Percentiles rank a stretch among this genome's conserved stretches.
Evolutionary conservation across 2,329 filamentous ascomycete species (phyloP).

Genomic region (Grosmannia serpens): DNA sequence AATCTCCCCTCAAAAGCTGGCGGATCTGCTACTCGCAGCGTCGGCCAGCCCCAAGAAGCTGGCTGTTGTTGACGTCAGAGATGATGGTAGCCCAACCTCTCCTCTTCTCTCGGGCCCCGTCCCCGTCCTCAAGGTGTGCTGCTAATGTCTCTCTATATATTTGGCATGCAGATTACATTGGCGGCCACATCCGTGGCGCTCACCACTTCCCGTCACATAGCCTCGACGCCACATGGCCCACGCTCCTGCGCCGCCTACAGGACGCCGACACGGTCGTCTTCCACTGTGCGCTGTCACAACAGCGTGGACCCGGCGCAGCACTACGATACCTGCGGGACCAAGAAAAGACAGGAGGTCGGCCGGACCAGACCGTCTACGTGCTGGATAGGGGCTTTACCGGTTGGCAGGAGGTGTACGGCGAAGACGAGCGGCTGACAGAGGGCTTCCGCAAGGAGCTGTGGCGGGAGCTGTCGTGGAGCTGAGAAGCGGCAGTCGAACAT

Average conservation of each 20-base stretch:
- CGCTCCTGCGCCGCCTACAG: constrained; percentile 66
- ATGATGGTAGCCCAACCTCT: constrained; percentile 47
- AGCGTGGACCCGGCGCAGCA: constrained; percentile 77
- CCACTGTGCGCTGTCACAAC: constrained; percentile 86
- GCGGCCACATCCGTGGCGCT: constrained; percentile 74
- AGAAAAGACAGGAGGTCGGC: constrained; percentile 15
- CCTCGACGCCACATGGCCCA: constrained; percentile 67
- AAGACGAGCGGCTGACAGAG: constrained; percentile 71
- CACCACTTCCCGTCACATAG: constrained; percentile 62
- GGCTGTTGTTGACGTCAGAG: constrained; percentile 80
- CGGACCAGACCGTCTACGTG: constrained; percentile 62
- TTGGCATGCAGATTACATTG: constrained; percentile 60
- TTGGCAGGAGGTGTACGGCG: constrained; percentile 79
- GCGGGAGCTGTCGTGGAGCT: constrained; percentile 23
- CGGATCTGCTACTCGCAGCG: constrained; percentile 47
- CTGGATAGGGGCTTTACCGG: constrained; percentile 74
- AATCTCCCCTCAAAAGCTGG: constrained; percentile 59
- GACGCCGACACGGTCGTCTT: constrained; percentile 81
- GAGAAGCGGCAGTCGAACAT: background rate
- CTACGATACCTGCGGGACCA: constrained; percentile 66
- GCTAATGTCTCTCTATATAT: background rate
- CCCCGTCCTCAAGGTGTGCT: background rate
- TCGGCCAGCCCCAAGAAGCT: constrained; percentile 34
- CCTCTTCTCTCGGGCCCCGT: background rate
- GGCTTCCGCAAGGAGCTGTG: constrained; percentile 77